Evolutionary conservation across 306 rosid species (phyloP).

Genomic region (Glycine latifolia): DNA sequence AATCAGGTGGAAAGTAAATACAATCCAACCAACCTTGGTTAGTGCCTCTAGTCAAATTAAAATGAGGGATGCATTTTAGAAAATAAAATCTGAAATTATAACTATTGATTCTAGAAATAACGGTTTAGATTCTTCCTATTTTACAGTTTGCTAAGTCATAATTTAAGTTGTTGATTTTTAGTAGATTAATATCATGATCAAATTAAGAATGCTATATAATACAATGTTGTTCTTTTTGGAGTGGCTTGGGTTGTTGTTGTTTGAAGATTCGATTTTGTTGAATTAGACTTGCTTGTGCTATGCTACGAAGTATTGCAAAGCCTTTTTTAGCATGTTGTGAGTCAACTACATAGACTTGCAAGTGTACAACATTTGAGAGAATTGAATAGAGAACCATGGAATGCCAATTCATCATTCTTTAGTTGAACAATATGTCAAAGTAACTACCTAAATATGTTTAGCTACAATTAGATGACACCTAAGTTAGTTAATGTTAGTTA

Average conservation of each 20-base stretch:
- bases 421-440: too few species aligned
- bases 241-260: neutral
- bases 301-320: neutral
- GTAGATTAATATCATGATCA: neutral
- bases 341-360: neutral
- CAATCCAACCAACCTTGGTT: neutral
- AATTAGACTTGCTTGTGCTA: neutral
- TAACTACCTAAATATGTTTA: neutral
- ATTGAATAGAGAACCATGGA: slow-evolving; percentile 31
- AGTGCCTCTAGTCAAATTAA: neutral
- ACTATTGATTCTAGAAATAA: neutral
- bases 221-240: neutral
- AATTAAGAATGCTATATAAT: neutral
- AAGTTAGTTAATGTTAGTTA: neutral
- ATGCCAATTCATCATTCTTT: slow-evolving; percentile 12
- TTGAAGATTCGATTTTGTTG: slow-evolving; percentile 21
- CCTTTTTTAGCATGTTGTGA: neutral
- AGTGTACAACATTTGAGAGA: slow-evolving; percentile 28
- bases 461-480: neutral
- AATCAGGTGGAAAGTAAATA: neutral
- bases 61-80: neutral
- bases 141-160: neutral
- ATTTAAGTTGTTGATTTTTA: neutral
- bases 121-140: neutral
- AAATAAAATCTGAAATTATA: neutral